Evolutionary conservation across 345 rosid species (phyloP).

Genomic region (Heritiera fomes): DNA sequence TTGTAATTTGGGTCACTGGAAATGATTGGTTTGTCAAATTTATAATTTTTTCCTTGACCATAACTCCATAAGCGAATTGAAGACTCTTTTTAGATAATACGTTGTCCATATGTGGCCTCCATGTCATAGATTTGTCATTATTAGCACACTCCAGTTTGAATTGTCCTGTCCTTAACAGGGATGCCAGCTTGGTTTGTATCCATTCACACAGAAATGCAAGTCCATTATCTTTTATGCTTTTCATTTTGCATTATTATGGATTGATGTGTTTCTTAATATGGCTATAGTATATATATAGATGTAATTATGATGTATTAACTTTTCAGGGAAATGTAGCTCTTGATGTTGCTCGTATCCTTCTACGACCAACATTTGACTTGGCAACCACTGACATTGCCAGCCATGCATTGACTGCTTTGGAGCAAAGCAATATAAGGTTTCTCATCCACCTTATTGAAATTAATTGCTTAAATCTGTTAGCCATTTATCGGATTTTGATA

Average conservation of each 20-base stretch:
- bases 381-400: conserved; percentile 82
- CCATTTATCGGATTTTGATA: not conserved
- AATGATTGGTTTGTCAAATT: not conserved
- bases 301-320: not conserved
- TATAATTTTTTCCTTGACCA: not conserved
- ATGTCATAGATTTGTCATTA: conserved; percentile 1
- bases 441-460: conserved; percentile 16
- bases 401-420: conserved; percentile 73
- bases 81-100: not conserved
- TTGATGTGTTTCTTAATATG: not conserved
- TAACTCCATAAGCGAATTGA: not conserved
- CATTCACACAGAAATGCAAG: not conserved
- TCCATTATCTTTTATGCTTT: not conserved
- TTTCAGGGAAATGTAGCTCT: conserved; percentile 97
- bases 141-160: not conserved
- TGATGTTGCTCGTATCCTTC: conserved; percentile 84
- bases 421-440: conserved; percentile 79
- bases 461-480: conserved; percentile 7
- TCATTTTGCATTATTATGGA: not conserved
- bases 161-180: not conserved
- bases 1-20: not conserved
- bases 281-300: not conserved
- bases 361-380: conserved; percentile 70
- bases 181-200: not conserved
- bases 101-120: not conserved